Percentiles rank a stretch among this genome's conserved stretches.
Evolutionary conservation across 345 rosid genomes (phyloP).

Genomic region (Eucalyptus microcorys): DNA sequence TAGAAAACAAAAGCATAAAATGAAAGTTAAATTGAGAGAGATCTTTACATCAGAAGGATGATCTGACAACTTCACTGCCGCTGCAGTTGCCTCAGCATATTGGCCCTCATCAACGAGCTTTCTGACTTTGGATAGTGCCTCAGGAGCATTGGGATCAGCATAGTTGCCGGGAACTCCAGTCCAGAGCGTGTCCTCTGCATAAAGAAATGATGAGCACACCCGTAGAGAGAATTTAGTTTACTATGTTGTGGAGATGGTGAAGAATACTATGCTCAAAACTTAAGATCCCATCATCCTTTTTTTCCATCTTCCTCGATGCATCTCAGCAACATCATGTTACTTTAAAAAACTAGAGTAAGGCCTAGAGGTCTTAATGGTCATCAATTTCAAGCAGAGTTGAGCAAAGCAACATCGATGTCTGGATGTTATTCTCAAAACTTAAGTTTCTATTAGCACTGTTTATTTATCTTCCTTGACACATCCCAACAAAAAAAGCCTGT

Average conservation of each 20-base stretch:
- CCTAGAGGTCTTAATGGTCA: not conserved
- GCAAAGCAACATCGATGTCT: not conserved
- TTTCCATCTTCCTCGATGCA: not conserved
- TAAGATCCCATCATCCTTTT: not conserved
- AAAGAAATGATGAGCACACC: not conserved
- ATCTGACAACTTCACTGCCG: conserved; percentile 50
- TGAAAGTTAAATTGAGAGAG: not conserved
- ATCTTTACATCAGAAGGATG: conserved; percentile 48
- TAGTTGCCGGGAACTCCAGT: conserved; percentile 71
- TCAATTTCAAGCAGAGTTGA: not conserved
- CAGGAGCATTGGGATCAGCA: conserved; percentile 49
- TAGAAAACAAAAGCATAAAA: not conserved
- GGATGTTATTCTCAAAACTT: not conserved
- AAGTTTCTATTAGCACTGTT: not conserved
- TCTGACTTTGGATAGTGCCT: conserved; percentile 53
- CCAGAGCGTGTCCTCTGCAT: conserved; percentile 84
- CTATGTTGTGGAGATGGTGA: not conserved
- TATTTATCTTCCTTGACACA: not conserved
- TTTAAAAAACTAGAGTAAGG: not conserved
- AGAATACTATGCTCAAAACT: not conserved
- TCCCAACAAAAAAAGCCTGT: not conserved
- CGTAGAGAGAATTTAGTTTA: not conserved
- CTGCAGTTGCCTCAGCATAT: conserved; percentile 61
- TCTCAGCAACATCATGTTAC: not conserved
- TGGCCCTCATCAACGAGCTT: conserved; percentile 51